Conservation (phyloP, 805 yeast species). For the Starmerella bacillaris region DNA sequence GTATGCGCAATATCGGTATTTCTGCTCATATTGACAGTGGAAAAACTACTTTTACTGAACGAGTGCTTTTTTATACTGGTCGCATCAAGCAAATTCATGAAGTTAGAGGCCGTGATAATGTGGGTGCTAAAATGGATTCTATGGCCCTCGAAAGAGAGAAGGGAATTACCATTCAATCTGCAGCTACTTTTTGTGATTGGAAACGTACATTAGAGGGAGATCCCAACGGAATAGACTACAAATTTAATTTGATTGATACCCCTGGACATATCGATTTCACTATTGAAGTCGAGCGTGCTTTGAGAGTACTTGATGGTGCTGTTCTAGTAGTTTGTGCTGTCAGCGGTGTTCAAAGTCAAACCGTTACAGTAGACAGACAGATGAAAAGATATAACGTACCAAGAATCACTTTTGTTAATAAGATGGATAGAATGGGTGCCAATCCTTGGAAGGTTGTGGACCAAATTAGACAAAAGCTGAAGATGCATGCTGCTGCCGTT, state of each 20-base stretch:
- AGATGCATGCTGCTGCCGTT: conserved; percentile 89
- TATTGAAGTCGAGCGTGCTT: conserved; percentile 96
- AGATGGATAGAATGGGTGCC: conserved; percentile 99
- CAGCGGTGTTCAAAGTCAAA: conserved; percentile 94
- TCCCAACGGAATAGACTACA: conserved; percentile 31
- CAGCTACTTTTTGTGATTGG: conserved; percentile 98
- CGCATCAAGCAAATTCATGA: conserved; percentile 34
- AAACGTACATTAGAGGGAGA: conserved; percentile 40
- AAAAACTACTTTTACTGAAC: conserved; percentile 93
- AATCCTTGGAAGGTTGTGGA: conserved; percentile 91
- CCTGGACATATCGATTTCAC: conserved; percentile 99
- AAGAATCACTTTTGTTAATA: conserved; percentile 84
- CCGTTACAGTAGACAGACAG: conserved; percentile 96
- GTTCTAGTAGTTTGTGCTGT: conserved; percentile 97
- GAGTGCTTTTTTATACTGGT: conserved; percentile 91
- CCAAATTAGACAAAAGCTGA: conserved; percentile 71
- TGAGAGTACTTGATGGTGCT: conserved; percentile 95
- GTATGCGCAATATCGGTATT: conserved; percentile 85
- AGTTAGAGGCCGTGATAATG: conserved; percentile 86
- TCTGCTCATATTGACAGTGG: conserved; percentile 98
- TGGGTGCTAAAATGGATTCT: conserved; percentile 98
- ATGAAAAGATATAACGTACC: conserved; percentile 98
- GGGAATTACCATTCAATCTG: conserved; percentile 96
- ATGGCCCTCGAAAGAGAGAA: conserved; percentile 98
- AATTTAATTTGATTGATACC: conserved; percentile 89